These are phyloP conservation scores for Aegilops sharonensis DNA, from an alignment of 176 grass and related monocot species.

Conservation along the genomic window DNA sequence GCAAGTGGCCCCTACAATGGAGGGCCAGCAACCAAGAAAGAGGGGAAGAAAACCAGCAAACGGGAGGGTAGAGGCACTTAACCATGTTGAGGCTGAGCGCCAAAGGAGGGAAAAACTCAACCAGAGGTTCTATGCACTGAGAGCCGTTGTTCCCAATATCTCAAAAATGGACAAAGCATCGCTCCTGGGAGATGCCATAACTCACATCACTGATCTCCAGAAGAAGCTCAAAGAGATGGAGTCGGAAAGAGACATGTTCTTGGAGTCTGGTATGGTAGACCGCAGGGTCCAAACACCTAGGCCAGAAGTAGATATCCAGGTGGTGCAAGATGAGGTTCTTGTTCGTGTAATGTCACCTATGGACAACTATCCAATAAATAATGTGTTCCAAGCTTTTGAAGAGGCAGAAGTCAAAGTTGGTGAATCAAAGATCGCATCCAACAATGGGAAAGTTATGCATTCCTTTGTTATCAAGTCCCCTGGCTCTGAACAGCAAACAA, in stretches of 20 bases:
- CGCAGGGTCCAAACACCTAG: slow-evolving; percentile 15
- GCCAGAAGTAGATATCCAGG: slow-evolving; percentile 63
- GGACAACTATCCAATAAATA: slow-evolving; percentile 51
- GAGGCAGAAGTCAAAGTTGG: slow-evolving; percentile 52
- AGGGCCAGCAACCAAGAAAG: slow-evolving; percentile 61
- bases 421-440: slow-evolving; percentile 56
- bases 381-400: slow-evolving; percentile 69
- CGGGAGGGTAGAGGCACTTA: slow-evolving; percentile 70
- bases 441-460: slow-evolving; percentile 45
- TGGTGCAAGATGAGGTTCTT: slow-evolving; percentile 54
- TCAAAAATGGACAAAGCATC: slow-evolving; percentile 92
- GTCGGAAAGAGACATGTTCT: slow-evolving; percentile 48
- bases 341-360: slow-evolving; percentile 59
- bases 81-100: slow-evolving; percentile 84
- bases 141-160: slow-evolving; percentile 78
- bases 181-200: slow-evolving; percentile 67
- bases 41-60: slow-evolving; percentile 78
- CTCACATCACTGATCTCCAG: slow-evolving; percentile 73
- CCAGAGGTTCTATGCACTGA: slow-evolving; percentile 73
- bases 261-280: slow-evolving; percentile 25
- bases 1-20: slow-evolving; percentile 5
- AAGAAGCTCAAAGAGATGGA: slow-evolving; percentile 75
- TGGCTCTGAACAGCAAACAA: slow-evolving; percentile 59
- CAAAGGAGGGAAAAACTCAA: slow-evolving; percentile 90
- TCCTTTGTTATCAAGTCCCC: slow-evolving; percentile 63